Percentiles rank a stretch among this genome's conserved stretches.
phyloP scores from a whole-genome alignment of 2,329 filamentous ascomycete species.

The Chrysosporium queenslandicum region DNA sequence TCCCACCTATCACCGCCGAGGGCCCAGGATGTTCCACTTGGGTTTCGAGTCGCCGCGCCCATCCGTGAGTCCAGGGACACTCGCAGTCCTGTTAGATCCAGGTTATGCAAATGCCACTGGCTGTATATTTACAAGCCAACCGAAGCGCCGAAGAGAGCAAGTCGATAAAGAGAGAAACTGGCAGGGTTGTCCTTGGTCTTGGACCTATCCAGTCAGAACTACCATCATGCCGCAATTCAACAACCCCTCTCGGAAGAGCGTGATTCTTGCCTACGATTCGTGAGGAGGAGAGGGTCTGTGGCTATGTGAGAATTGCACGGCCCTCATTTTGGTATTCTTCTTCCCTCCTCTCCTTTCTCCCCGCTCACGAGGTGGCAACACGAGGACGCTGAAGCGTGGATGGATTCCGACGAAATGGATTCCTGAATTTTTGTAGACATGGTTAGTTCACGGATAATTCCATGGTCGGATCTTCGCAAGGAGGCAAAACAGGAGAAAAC shows the following conservation, averaged over 20 bases:
- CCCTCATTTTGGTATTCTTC: no score
- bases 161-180: neutral
- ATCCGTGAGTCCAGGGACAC: slow-evolving; percentile 11
- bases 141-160: neutral
- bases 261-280: slow-evolving; percentile 1
- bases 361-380: neutral
- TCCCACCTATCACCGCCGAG: slow-evolving; percentile 9
- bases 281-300: no score
- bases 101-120: neutral
- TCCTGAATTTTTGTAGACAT: neutral
- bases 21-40: slow-evolving; percentile 9
- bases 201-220: neutral
- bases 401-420: neutral
- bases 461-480: neutral
- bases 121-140: neutral
- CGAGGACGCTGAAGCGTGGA: neutral
- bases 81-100: neutral
- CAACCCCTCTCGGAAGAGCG: neutral
- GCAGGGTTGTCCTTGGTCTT: neutral
- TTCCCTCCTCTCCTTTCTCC: neutral
- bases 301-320: no score
- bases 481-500: no score
- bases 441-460: neutral
- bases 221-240: no score
- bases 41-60: slow-evolving; percentile 9